phyloP scores from a whole-genome alignment of 768 basidiomycete genomes.

The Mycena floridula region DNA sequence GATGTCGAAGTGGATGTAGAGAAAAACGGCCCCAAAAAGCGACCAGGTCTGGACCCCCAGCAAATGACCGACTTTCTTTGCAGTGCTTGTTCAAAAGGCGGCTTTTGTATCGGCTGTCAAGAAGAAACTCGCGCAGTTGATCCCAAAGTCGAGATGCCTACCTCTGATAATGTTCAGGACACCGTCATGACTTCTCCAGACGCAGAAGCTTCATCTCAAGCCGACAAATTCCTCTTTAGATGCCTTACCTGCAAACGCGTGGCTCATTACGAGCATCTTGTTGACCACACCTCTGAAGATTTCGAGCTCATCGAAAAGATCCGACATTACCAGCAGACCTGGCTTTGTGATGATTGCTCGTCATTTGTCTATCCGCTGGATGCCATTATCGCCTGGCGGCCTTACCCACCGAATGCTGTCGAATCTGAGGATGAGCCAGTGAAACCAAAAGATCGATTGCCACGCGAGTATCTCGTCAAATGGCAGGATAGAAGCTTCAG shows the following conservation, averaged over 20 bases:
- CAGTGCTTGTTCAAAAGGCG: constrained; percentile 67
- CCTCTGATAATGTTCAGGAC: constrained; percentile 9
- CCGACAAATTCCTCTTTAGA: constrained; percentile 47
- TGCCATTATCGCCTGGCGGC: constrained; percentile 89
- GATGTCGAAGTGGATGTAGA: constrained; percentile 12
- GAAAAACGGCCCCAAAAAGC: constrained; percentile 34
- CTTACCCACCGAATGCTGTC: constrained; percentile 59
- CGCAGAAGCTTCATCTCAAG: constrained; percentile 3
- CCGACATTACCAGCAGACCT: constrained; percentile 52
- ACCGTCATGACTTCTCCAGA: constrained; percentile 5
- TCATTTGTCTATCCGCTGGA: constrained; percentile 69
- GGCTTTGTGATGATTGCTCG: constrained; percentile 75
- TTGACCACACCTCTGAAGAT: constrained; percentile 33
- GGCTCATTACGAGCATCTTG: constrained; percentile 76
- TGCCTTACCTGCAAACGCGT: constrained; percentile 80
- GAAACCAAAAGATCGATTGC: constrained; percentile 54
- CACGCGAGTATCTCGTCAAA: constrained; percentile 92
- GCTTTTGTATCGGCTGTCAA: constrained; percentile 73
- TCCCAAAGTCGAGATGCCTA: constrained; percentile 29
- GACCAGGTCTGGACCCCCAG: constrained; percentile 36
- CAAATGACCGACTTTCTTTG: constrained; percentile 80
- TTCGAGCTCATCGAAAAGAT: constrained; percentile 42
- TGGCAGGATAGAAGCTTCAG: constrained; percentile 79
- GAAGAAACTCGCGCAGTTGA: constrained; percentile 38
- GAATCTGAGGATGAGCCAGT: constrained; percentile 41